phyloP scores from a whole-genome alignment of 257 asterid species.

The Solanum dulcamara region DNA sequence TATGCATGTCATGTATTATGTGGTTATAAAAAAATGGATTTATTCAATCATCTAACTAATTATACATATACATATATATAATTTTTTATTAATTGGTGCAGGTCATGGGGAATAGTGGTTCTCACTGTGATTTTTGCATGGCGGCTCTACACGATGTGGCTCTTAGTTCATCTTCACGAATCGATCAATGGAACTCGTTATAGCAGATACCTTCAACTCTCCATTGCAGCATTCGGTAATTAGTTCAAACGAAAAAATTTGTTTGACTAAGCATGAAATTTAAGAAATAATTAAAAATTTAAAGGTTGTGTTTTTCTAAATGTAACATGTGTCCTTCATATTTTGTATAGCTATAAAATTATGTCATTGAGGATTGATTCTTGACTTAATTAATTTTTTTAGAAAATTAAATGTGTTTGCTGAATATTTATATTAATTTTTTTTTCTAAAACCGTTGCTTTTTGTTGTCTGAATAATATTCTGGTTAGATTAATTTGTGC shows the following conservation, averaged over 20 bases:
- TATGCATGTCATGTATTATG: not conserved
- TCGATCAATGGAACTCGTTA: constrained; percentile 37
- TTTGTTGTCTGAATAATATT: not conserved
- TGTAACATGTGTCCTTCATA: not conserved
- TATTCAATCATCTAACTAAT: not conserved
- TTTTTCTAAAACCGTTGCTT: no score
- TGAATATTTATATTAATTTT: not conserved
- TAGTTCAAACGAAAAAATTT: not conserved
- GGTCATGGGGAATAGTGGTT: constrained; percentile 42
- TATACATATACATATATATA: not conserved
- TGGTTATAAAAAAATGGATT: not conserved
- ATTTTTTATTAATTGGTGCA: not conserved
- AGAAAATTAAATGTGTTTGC: not conserved
- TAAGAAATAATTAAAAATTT: not conserved
- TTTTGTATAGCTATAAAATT: not conserved
- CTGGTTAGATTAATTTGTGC: not conserved
- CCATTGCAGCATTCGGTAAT: constrained; percentile 48
- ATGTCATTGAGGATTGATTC: not conserved
- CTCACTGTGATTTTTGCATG: constrained; percentile 28
- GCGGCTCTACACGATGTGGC: constrained; percentile 66
- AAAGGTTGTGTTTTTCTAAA: not conserved
- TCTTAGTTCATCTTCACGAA: constrained; percentile 52
- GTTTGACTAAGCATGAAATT: not conserved
- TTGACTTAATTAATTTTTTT: no score
- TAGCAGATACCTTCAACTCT: constrained; percentile 55